Evolutionary conservation across 78 protist species (phyloP).

Genomic region (Creolimax fragrantissima): DNA sequence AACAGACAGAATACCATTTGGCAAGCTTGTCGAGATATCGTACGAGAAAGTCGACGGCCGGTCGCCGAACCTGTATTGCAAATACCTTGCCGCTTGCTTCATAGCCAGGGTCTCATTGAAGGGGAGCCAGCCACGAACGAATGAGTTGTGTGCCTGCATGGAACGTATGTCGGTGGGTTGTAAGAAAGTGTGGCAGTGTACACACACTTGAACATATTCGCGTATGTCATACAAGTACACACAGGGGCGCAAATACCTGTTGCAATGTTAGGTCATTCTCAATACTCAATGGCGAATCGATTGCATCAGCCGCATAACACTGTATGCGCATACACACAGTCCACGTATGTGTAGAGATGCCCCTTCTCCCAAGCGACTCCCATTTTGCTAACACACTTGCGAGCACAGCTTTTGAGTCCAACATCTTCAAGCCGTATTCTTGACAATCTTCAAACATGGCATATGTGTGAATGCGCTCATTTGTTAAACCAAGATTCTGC

Average conservation of each 20-base stretch:
- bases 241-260: background rate
- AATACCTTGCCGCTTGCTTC: background rate
- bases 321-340: background rate
- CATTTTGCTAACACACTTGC: background rate
- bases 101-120: background rate
- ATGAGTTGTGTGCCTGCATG: background rate
- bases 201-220: background rate
- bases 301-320: background rate
- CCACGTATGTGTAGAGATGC: background rate
- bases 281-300: background rate
- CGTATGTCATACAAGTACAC: background rate
- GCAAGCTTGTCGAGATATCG: background rate
- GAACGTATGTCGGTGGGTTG: background rate
- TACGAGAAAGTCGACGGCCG: background rate
- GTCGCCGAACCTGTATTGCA: background rate
- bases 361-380: background rate
- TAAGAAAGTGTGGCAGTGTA: background rate
- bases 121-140: background rate
- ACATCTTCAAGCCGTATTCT: background rate
- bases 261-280: background rate
- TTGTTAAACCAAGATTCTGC: background rate
- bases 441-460: background rate
- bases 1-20: background rate
- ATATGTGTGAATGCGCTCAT: background rate
- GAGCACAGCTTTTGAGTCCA: background rate